These are phyloP conservation scores for Trichophyton simii DNA, from an alignment of 2,329 filamentous ascomycete genomes.

Conservation along the genomic window DNA sequence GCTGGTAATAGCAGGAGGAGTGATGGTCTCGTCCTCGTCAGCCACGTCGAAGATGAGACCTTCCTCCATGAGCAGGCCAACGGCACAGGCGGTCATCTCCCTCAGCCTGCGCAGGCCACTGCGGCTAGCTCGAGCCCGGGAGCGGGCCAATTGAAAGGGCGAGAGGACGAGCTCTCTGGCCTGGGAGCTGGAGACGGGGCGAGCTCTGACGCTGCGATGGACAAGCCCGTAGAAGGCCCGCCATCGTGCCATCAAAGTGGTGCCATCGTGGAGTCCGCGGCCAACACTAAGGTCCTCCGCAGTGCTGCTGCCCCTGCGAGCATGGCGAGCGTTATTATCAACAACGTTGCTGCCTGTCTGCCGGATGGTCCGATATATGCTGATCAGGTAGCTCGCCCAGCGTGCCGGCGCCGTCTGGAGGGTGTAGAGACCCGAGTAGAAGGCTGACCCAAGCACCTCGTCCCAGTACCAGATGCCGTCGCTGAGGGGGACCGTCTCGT, in stretches of 20 bases:
- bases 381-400: constrained; percentile 58
- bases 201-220: constrained; percentile 58
- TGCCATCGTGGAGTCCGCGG: constrained; percentile 3
- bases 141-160: constrained; percentile 61
- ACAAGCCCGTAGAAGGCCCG: constrained; percentile 67
- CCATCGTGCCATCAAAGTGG: constrained; percentile 35
- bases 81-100: constrained; percentile 69
- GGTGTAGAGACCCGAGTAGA: constrained; percentile 69
- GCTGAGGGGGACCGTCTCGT: constrained; percentile 69
- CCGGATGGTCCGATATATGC: constrained; percentile 50
- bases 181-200: constrained; percentile 56
- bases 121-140: constrained; percentile 65
- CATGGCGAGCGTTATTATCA: too few relatives aligned
- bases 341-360: constrained; percentile 12
- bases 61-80: constrained; percentile 80
- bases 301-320: constrained; percentile 13
- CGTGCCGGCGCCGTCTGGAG: constrained; percentile 71
- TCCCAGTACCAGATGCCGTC: constrained; percentile 96
- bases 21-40: constrained; percentile 44
- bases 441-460: constrained; percentile 65
- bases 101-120: constrained; percentile 57
- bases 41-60: constrained; percentile 54
- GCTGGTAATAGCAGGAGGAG: background rate
- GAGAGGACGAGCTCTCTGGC: constrained; percentile 62
- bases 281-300: background rate